Conservation (phyloP, 2,329 filamentous ascomycete genomes). For the Aciculosporium take region DNA sequence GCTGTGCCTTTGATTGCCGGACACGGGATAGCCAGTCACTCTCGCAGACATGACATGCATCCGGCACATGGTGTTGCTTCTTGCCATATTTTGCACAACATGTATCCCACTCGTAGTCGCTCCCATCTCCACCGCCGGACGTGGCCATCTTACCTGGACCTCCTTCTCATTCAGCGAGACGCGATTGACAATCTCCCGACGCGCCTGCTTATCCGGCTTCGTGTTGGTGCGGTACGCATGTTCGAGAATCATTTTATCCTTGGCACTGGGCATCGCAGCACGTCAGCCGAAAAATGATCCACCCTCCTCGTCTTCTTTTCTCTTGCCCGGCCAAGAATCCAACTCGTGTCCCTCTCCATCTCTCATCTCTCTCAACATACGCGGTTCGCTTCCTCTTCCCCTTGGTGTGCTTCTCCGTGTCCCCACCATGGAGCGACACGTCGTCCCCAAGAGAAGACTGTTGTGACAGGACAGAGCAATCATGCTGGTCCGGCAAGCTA, state of each 20-base stretch:
- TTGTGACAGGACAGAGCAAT: conserved; percentile 9
- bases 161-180: conserved; percentile 90
- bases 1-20: too few relatives aligned
- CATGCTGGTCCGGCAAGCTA: conserved; percentile 13
- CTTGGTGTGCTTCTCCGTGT: conserved; percentile 36
- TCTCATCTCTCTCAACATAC: too few relatives aligned
- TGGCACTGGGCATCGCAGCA: conserved; percentile 39
- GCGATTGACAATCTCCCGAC: conserved; percentile 68
- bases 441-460: conserved; percentile 5
- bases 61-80: not conserved
- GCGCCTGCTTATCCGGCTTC: conserved; percentile 82
- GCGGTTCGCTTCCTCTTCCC: conserved; percentile 49
- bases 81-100: not conserved
- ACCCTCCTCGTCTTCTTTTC: too few relatives aligned
- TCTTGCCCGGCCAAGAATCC: too few relatives aligned
- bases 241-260: conserved; percentile 82
- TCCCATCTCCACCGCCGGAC: not conserved
- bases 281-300: not conserved
- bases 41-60: not conserved
- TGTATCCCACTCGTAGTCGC: not conserved
- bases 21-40: too few relatives aligned
- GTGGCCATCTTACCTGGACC: conserved; percentile 58
- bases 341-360: too few relatives aligned
- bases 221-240: conserved; percentile 71
- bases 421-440: conserved; percentile 5